These are phyloP conservation scores for Leccinum incarnatum DNA, from an alignment of 768 basidiomycete genomes.

Conservation along the genomic window DNA sequence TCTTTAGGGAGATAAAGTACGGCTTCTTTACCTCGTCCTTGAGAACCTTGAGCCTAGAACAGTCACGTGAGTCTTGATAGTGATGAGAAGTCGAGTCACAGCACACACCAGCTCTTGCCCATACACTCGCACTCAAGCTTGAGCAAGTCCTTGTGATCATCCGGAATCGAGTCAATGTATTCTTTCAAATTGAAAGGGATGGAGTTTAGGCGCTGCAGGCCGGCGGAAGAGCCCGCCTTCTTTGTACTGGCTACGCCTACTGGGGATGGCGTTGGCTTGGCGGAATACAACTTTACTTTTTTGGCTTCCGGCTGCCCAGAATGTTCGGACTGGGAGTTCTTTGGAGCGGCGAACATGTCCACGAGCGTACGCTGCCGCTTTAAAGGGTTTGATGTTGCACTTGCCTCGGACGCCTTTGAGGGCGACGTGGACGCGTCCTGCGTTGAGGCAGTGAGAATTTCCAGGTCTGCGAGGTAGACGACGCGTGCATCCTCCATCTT, in stretches of 20 bases:
- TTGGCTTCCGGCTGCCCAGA: conserved; percentile 38
- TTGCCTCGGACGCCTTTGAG: conserved; percentile 23
- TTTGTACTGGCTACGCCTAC: conserved; percentile 12
- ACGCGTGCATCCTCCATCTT: conserved; percentile 29
- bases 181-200: conserved; percentile 65
- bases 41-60: conserved; percentile 65
- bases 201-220: conserved; percentile 47
- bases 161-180: conserved; percentile 52
- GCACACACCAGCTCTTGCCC: conserved; percentile 62
- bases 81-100: background rate
- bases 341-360: conserved; percentile 55
- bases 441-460: conserved; percentile 19
- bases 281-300: conserved; percentile 42
- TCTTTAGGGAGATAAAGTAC: conserved; percentile 73
- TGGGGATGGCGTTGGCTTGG: conserved; percentile 23
- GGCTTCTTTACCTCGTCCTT: conserved; percentile 73
- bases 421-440: conserved; percentile 15
- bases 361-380: conserved; percentile 64
- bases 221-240: conserved; percentile 12
- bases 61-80: conserved; percentile 6
- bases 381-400: conserved; percentile 17
- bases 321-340: conserved; percentile 24
- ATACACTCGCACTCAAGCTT: conserved; percentile 70
- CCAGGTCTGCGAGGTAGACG: conserved; percentile 49
- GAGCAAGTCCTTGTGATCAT: conserved; percentile 57